Evolutionary conservation across 306 rosid genomes (phyloP), one percentile per base, ranked within the genome.

Genomic region (Phaseolus lunatus): DNA sequence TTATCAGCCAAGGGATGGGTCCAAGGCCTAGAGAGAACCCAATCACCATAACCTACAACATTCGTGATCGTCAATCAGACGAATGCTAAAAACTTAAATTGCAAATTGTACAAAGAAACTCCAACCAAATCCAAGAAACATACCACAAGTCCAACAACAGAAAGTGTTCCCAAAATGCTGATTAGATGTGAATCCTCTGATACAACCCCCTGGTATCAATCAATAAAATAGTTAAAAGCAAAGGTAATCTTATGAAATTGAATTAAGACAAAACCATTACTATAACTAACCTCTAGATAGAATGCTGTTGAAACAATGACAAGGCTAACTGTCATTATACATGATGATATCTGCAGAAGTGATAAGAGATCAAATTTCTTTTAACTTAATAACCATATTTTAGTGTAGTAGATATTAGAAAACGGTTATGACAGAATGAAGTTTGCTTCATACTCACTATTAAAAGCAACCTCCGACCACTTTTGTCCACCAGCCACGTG

Each of bases 1-100:
- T 92, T 82, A 92, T 92, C 66, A 92, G 62, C 97, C 97, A 92
- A 22, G 97, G 97, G 85, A 92, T 89, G 49, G 97, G 90, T 76
- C 97, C 97, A 7, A 92, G 85, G 33, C 97, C 97, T 22, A 92
- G 84, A 77, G 96, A 90, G 89, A 84, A 92, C 31, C 86, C 86
- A 62, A 83, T 78, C 54, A 85, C 92, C 89, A 86, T 68, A 39
- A 78, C 82, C 97, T 92, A 79, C 64, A 72, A 54, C 67, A 80
- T 74, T 56, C 19, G 59, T 66, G 67, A 66, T 77, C n/a, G n/a
- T n/a, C 58, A 57, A 78, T 63, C 63, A 19, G 14, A 72, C 33
- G 61, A 59, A 15, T 54, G 26, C 63, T 33, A 43, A 50, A 39
- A 73, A 35, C 22, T 69, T 23, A 65, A 57, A n/a, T 15, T 1